These are phyloP conservation scores for Lasiodiplodia sp. DNA, from an alignment of 2,329 filamentous ascomycete genomes.

Conservation along the genomic window DNA sequence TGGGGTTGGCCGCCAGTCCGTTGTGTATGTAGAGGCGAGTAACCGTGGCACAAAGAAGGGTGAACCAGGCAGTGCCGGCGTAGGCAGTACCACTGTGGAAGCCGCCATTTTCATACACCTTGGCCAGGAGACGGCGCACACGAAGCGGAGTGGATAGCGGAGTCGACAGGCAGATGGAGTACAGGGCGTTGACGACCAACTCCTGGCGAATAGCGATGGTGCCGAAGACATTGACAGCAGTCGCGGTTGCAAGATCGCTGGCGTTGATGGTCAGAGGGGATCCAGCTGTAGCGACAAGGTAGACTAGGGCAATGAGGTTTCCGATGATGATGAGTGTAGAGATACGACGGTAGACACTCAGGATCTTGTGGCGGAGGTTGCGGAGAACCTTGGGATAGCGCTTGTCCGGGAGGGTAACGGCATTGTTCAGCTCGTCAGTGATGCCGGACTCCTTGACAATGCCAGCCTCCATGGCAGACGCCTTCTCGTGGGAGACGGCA, in stretches of 20 bases:
- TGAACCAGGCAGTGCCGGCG: conserved; percentile 51
- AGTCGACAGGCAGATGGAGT: conserved; percentile 41
- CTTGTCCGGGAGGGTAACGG: conserved; percentile 29
- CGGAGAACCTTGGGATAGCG: conserved; percentile 33
- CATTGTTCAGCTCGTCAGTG: neutral
- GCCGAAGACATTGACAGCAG: conserved; percentile 44
- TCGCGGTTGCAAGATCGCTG: conserved; percentile 38
- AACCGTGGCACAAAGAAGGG: conserved; percentile 47
- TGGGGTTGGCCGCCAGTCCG: conserved; percentile 28
- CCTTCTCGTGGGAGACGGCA: neutral
- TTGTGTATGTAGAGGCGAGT: conserved; percentile 37
- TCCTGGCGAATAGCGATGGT: conserved; percentile 44
- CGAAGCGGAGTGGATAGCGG: conserved; percentile 39
- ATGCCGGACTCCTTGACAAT: neutral
- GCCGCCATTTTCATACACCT: conserved; percentile 45
- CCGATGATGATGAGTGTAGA: conserved; percentile 51
- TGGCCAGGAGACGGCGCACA: conserved; percentile 37
- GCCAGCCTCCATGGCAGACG: conserved; percentile 6
- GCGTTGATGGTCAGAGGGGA: conserved; percentile 31
- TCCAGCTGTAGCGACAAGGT: conserved; percentile 30
- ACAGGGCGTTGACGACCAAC: conserved; percentile 42
- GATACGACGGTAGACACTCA: conserved; percentile 50
- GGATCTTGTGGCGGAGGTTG: conserved; percentile 29
- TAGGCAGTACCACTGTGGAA: conserved; percentile 45
- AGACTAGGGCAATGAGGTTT: conserved; percentile 44